Evolutionary conservation across 306 rosid genomes (phyloP).

Genomic region (Lotus japonicus): DNA sequence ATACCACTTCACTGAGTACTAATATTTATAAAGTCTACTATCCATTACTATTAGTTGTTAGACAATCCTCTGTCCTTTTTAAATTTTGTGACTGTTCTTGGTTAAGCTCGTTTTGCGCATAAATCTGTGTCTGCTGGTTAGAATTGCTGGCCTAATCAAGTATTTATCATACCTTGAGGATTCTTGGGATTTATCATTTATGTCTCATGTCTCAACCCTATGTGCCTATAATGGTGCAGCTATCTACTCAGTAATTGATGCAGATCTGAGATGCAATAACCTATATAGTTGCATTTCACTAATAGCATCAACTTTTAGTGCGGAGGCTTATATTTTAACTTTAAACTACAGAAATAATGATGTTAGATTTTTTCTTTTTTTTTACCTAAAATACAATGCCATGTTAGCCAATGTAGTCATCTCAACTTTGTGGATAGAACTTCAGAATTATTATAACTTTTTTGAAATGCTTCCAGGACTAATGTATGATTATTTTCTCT

Average conservation of each 20-base stretch:
- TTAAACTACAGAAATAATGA: neutral
- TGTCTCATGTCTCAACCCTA: no score
- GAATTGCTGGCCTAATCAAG: neutral
- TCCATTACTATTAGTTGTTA: neutral
- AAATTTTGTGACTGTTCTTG: neutral
- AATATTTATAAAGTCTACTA: neutral
- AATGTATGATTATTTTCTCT: constrained; percentile 2
- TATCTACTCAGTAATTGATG: neutral
- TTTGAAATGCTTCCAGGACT: neutral
- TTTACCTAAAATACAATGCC: neutral
- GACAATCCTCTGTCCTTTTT: neutral
- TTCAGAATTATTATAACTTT: neutral
- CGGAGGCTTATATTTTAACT: neutral
- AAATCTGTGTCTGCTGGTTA: neutral
- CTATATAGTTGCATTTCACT: neutral
- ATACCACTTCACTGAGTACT: neutral
- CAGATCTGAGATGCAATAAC: neutral
- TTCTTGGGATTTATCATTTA: neutral
- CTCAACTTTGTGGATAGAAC: neutral
- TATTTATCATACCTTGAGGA: neutral
- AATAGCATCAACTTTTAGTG: neutral
- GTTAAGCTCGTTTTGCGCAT: neutral
- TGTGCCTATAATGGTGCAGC: neutral
- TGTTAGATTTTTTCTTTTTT: neutral
- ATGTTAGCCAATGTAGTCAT: neutral